Conservation (phyloP, 2,329 filamentous ascomycete genomes). For the Alternaria conjuncta region DNA sequence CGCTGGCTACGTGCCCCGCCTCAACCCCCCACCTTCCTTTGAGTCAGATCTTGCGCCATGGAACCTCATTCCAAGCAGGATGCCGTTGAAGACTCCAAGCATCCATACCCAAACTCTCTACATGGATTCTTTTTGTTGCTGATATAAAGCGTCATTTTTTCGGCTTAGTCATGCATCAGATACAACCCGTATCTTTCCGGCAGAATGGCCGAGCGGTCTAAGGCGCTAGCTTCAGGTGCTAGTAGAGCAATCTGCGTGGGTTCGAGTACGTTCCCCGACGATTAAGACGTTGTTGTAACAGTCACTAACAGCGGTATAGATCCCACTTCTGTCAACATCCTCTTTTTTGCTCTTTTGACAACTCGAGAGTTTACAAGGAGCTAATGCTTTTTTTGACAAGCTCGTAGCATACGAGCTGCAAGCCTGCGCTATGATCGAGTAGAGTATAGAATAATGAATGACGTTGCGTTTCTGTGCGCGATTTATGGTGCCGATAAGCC, state of each 20-base stretch:
- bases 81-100: not conserved
- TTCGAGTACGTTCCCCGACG: conserved; percentile 16
- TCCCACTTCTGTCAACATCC: conserved; percentile 26
- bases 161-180: not conserved
- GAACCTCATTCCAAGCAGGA: not conserved
- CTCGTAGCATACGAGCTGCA: not conserved
- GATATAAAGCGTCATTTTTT: not conserved
- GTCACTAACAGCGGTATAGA: not conserved
- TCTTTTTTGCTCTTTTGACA: conserved; percentile 2
- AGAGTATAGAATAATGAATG: not conserved
- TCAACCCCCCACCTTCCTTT: not conserved
- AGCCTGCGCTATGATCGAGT: fast-evolving
- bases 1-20: not conserved
- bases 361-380: too few relatives aligned
- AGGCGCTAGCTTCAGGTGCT: conserved; percentile 39
- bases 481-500: not conserved
- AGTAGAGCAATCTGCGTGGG: conserved; percentile 37
- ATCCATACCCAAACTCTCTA: not conserved
- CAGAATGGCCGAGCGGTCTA: conserved; percentile 29
- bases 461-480: not conserved
- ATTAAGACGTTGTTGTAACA: not conserved
- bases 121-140: not conserved
- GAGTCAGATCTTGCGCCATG: not conserved
- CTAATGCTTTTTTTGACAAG: not conserved
- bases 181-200: not conserved